Conservation (phyloP, 345 rosid species). For the Triadica sebifera region DNA sequence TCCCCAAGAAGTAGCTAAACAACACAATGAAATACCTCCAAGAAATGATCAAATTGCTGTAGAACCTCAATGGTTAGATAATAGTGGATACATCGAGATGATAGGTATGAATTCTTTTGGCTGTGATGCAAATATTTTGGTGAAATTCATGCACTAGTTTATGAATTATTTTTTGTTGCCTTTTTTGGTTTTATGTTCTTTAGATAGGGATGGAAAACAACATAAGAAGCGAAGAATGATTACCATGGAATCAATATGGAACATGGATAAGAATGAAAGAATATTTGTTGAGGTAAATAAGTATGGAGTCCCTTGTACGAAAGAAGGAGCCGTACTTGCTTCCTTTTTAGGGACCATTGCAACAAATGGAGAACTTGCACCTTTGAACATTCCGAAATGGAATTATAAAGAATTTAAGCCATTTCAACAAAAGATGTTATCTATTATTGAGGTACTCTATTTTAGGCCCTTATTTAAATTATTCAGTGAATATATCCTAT, state of each 20-base stretch:
- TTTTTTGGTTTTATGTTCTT: not conserved
- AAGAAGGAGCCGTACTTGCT: not conserved
- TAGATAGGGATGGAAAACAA: not conserved
- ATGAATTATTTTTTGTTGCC: too few relatives aligned
- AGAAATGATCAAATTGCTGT: too few relatives aligned
- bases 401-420: not conserved
- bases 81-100: too few relatives aligned
- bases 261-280: not conserved
- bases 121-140: too few relatives aligned
- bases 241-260: not conserved
- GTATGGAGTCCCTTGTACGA: not conserved
- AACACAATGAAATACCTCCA: too few relatives aligned
- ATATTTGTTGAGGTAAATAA: not conserved
- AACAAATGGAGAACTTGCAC: not conserved
- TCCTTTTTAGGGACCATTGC: not conserved
- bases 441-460: not conserved
- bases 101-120: too few relatives aligned
- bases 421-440: not conserved
- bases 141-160: too few relatives aligned
- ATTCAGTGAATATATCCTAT: too few relatives aligned
- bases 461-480: too few relatives aligned
- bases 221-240: not conserved
- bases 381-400: not conserved
- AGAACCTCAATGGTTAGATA: too few relatives aligned
- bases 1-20: too few relatives aligned